Evolutionary conservation across 2,329 filamentous ascomycete species (phyloP).

Genomic region (Colletotrichum horii): DNA sequence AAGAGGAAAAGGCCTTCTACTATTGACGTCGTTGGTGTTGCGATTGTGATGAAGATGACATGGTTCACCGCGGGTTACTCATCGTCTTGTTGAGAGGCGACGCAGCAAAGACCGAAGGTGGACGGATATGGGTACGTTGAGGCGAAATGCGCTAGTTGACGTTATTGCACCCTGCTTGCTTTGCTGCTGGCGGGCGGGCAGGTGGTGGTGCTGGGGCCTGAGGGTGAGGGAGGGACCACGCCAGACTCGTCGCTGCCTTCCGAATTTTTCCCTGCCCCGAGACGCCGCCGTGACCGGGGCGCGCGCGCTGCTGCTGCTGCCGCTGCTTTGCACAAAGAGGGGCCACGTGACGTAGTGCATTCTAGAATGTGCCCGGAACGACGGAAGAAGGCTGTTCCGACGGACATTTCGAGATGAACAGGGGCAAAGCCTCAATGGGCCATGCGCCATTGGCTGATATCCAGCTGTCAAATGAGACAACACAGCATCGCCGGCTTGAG

Average conservation of each 20-base stretch:
- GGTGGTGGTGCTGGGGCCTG: not conserved
- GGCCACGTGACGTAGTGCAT: conserved; percentile 2
- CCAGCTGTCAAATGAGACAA: not conserved
- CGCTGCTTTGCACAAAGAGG: not conserved
- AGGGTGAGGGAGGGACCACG: not conserved
- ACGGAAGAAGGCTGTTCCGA: not conserved
- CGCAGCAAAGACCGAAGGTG: not conserved
- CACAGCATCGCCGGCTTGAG: not conserved
- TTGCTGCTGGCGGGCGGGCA: not conserved
- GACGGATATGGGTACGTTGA: conserved; percentile 20
- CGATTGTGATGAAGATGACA: conserved; percentile 8
- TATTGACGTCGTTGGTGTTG: conserved; percentile 1
- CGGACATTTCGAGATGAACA: not conserved
- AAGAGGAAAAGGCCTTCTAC: not conserved
- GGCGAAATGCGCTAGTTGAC: conserved; percentile 21
- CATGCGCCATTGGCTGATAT: conserved; percentile 4
- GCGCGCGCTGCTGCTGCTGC: not conserved
- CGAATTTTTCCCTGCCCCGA: conserved; percentile 22
- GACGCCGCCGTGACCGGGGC: conserved; percentile 5
- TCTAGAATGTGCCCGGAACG: not conserved
- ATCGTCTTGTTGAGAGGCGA: conserved; percentile 17
- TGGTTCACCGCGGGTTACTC: not conserved
- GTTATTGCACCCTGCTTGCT: conserved; percentile 1
- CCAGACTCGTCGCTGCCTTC: conserved; percentile 7
- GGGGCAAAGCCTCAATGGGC: not conserved